Conservation (phyloP, 2,329 filamentous ascomycete genomes). For the Penicillium italicum region DNA sequence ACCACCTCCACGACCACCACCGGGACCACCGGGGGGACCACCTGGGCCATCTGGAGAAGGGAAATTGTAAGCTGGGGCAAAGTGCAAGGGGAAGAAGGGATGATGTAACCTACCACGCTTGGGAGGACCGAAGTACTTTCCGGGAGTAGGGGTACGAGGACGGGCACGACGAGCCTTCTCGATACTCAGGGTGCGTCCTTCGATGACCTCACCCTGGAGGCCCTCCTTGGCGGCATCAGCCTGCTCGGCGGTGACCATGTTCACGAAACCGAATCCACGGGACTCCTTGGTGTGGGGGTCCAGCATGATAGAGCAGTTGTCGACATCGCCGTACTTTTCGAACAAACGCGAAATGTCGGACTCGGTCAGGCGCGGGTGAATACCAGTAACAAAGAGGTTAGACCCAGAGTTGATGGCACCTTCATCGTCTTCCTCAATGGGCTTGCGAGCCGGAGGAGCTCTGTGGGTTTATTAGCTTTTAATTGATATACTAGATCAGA, state of each 20-base stretch:
- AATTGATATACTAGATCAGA: neutral
- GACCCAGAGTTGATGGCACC: conserved; percentile 88
- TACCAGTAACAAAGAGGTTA: conserved; percentile 98
- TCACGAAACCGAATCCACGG: conserved; percentile 97
- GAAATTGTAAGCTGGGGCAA: neutral
- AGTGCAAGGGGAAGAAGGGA: neutral
- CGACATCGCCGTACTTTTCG: conserved; percentile 97
- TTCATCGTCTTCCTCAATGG: conserved; percentile 59
- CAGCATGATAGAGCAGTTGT: conserved; percentile 99
- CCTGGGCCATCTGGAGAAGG: conserved; percentile 34
- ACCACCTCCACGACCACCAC: conserved; percentile 38
- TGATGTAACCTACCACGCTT: conserved; percentile 73
- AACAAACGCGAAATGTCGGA: conserved; percentile 91
- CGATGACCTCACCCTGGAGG: conserved; percentile 89
- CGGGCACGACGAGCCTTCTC: conserved; percentile 96
- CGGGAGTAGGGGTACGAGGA: conserved; percentile 91
- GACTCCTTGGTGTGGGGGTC: conserved; percentile 98
- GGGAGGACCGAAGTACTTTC: conserved; percentile 98
- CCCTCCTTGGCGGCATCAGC: conserved; percentile 96
- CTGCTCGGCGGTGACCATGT: conserved; percentile 93
- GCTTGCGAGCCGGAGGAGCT: conserved; percentile 48
- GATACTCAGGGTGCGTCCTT: conserved; percentile 93
- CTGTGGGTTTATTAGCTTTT: conserved; percentile 24
- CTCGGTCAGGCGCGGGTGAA: conserved; percentile 87
- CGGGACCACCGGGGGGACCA: conserved; percentile 43